These are phyloP conservation scores for Mrakiaceae sp. DNA, from an alignment of 1,284 basidiomycete species.

Conservation along the genomic window DNA sequence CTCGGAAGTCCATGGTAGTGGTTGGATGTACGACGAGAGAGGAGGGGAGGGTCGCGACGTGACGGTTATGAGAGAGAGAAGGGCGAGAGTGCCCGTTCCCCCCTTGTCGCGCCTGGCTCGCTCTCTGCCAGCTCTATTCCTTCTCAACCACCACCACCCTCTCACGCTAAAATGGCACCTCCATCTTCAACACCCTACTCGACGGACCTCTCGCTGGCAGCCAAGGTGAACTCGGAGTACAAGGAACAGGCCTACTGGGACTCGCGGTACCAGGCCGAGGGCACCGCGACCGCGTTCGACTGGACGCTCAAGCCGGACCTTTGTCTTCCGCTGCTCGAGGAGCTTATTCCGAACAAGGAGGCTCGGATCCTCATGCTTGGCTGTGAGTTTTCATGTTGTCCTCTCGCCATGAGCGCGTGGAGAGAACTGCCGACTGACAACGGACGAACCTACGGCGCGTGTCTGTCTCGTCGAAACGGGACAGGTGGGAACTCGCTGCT, in stretches of 20 bases:
- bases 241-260: conserved; percentile 40
- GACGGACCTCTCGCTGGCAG: no score
- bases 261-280: conserved; percentile 50
- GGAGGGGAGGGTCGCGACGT: no score
- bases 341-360: conserved; percentile 51
- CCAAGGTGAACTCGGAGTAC: no score
- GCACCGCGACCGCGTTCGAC: conserved; percentile 58
- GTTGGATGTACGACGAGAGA: no score
- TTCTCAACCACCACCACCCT: no score
- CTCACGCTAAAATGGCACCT: no score
- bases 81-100: no score
- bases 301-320: conserved; percentile 40
- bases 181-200: no score
- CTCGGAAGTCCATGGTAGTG: conserved; percentile 48
- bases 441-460: not conserved
- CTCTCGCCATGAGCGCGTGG: conserved; percentile 61
- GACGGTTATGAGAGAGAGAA: no score
- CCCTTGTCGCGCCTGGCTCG: no score
- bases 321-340: conserved; percentile 31
- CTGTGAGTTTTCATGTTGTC: conserved; percentile 36
- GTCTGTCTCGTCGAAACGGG: not conserved
- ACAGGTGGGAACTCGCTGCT: not conserved
- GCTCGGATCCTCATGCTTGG: conserved; percentile 74
- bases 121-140: no score
- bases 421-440: conserved; percentile 28